phyloP scores from a whole-genome alignment of 208 protist genomes.

The Porcisia deanei region DNA sequence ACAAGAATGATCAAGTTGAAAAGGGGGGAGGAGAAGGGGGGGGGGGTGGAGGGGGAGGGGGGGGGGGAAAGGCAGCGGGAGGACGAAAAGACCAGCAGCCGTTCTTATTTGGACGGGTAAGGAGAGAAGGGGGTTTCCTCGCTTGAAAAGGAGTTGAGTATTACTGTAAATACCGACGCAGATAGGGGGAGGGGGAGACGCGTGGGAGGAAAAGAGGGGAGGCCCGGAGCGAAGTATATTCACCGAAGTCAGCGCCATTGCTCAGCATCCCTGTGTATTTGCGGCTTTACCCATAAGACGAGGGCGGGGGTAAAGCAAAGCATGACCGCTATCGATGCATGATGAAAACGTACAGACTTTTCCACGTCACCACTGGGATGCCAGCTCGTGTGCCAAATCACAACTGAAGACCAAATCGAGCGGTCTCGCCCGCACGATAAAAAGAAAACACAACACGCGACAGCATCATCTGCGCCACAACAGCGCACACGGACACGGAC shows the following conservation, averaged over 20 bases:
- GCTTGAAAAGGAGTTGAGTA: background rate
- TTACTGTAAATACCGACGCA: background rate
- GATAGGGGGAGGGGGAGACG: background rate
- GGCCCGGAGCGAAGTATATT: background rate
- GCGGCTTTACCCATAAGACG: background rate
- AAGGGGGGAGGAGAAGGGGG: background rate
- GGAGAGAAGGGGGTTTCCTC: background rate
- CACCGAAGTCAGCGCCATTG: background rate
- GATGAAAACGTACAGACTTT: background rate
- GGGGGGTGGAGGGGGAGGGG: background rate
- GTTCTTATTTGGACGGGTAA: background rate
- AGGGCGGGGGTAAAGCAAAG: background rate
- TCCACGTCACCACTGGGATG: background rate
- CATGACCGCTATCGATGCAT: background rate
- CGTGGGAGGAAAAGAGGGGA: background rate
- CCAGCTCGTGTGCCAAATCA: background rate
- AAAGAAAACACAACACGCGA: conserved; percentile 1
- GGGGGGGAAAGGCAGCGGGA: too few relatives aligned
- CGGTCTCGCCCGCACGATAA: background rate
- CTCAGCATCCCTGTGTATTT: background rate
- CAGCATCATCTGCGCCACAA: conserved; percentile 1
- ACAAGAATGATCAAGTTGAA: background rate
- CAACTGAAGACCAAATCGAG: background rate
- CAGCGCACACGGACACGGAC: conserved; percentile 5
- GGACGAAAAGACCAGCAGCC: background rate